These are phyloP conservation scores for Kentomonas sorsogonicus DNA, from an alignment of 208 protist genomes.

Conservation along the genomic window DNA sequence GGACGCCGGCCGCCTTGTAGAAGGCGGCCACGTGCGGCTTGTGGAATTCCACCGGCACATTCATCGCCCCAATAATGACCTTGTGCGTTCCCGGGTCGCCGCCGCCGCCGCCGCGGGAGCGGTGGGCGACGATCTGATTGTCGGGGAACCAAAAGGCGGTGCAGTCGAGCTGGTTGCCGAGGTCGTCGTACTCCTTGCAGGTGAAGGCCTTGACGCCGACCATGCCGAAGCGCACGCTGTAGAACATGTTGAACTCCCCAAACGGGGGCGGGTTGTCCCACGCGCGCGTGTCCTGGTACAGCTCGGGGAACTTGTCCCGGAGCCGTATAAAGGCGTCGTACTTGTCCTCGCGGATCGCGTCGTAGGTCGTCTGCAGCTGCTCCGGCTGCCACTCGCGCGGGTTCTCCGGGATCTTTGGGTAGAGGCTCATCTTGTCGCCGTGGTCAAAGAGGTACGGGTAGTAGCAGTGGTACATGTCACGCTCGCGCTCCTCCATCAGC, in stretches of 20 bases:
- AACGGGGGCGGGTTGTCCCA: conserved; percentile 92
- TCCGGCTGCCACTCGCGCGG: conserved; percentile 87
- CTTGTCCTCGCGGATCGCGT: conserved; percentile 92
- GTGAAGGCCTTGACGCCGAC: conserved; percentile 88
- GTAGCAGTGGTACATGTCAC: conserved; percentile 93
- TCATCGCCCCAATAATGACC: conserved; percentile 87
- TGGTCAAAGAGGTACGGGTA: conserved; percentile 93
- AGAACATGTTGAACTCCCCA: conserved; percentile 93
- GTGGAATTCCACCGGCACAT: conserved; percentile 89
- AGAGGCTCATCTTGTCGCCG: conserved; percentile 88
- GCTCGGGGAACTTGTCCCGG: conserved; percentile 89
- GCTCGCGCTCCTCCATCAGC: conserved; percentile 85
- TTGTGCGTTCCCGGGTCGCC: conserved; percentile 86
- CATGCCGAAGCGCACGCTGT: conserved; percentile 90
- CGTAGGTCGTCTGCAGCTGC: conserved; percentile 92
- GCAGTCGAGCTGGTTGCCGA: conserved; percentile 90
- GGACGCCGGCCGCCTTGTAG: conserved; percentile 87
- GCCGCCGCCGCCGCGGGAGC: conserved; percentile 62
- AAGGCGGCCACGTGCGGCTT: conserved; percentile 86
- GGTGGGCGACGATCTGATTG: conserved; percentile 89
- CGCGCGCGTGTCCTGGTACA: conserved; percentile 88
- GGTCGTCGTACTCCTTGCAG: conserved; percentile 91
- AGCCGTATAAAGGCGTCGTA: conserved; percentile 90
- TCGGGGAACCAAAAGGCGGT: conserved; percentile 92
- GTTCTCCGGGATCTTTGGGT: conserved; percentile 90